phyloP scores from a whole-genome alignment of 2,329 filamentous ascomycete species.

The Alternaria rosae region DNA sequence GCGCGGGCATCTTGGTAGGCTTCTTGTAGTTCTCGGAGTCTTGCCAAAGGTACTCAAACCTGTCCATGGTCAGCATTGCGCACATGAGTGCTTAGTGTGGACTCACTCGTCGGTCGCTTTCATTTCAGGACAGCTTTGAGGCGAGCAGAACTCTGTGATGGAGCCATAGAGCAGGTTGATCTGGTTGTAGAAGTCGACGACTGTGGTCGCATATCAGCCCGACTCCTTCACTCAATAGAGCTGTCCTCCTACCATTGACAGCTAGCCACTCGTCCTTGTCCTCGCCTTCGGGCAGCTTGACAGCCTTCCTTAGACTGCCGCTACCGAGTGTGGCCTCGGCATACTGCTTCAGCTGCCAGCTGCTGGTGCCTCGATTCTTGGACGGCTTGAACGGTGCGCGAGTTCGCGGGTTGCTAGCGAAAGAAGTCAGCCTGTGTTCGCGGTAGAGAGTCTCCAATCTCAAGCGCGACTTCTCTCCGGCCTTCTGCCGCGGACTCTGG shows the following conservation, averaged over 20 bases:
- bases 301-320: conserved; percentile 92
- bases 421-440: conserved; percentile 45
- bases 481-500: not conserved
- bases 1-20: conserved; percentile 97
- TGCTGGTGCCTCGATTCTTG: conserved; percentile 85
- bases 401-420: conserved; percentile 80
- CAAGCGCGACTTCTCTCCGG: not conserved
- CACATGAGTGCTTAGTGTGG: too few relatives aligned
- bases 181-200: conserved; percentile 99
- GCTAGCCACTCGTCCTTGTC: conserved; percentile 98
- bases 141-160: conserved; percentile 99
- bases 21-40: conserved; percentile 92
- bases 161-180: conserved; percentile 98
- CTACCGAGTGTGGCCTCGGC: conserved; percentile 96
- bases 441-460: conserved; percentile 10
- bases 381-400: conserved; percentile 92
- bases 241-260: conserved; percentile 77
- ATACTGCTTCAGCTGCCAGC: conserved; percentile 95
- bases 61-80: conserved; percentile 45
- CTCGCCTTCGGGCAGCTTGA: conserved; percentile 95
- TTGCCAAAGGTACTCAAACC: conserved; percentile 99
- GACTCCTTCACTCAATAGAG: not conserved
- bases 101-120: conserved; percentile 96
- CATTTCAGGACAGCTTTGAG: conserved; percentile 97
- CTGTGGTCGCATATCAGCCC: conserved; percentile 57